A percentile compares a stretch with the other conserved stretches of the same genome.
Conservation (phyloP, 73 alveolate genomes). For the Uronychia binucleata region DNA sequence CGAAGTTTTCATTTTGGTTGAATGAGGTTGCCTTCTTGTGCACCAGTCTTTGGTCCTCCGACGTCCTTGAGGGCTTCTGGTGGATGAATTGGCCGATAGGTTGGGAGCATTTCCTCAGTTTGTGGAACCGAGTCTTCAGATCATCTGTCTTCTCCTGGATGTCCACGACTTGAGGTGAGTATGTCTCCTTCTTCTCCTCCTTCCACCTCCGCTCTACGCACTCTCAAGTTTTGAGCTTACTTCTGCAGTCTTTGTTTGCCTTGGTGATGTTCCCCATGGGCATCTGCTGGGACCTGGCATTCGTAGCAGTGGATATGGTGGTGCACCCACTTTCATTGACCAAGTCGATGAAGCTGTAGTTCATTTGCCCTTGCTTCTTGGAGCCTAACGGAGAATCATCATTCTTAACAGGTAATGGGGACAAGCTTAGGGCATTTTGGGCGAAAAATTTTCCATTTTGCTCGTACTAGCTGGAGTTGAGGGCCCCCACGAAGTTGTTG, state of each 20-base stretch:
- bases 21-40: too few species aligned
- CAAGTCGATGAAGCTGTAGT: background rate
- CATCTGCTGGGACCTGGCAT: too few species aligned
- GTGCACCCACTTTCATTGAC: background rate
- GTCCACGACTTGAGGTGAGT: background rate
- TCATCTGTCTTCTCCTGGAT: background rate
- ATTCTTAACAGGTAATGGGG: background rate
- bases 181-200: background rate
- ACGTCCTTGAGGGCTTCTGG: too few species aligned
- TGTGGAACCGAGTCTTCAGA: background rate
- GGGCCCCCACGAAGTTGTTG: background rate
- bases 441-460: background rate
- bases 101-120: background rate
- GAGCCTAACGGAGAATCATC: background rate
- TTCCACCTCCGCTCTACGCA: background rate
- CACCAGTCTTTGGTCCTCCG: too few species aligned
- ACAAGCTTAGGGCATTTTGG: background rate
- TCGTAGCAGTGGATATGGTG: too few species aligned
- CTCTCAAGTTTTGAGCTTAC: background rate
- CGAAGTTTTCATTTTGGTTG: too few species aligned
- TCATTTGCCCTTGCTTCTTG: background rate
- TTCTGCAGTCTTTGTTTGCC: background rate
- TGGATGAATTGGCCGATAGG: too few species aligned
- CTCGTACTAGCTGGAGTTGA: background rate
- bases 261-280: too few species aligned